phyloP scores from a whole-genome alignment of 495 filamentous ascomycete genomes.

The Penicillium daleae region DNA sequence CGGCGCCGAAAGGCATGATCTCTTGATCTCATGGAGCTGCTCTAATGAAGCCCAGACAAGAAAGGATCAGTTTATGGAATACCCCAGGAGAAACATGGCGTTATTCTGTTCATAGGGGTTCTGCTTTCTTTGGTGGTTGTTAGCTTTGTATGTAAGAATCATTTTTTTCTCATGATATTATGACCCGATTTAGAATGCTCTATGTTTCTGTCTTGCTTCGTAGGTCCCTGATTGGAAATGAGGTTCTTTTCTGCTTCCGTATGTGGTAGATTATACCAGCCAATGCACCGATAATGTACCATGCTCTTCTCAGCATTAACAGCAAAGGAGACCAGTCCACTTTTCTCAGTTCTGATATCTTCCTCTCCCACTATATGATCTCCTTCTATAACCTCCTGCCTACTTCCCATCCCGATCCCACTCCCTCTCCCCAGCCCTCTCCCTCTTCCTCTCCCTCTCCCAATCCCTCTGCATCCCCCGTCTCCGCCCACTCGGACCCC shows the following conservation, averaged over 20 bases:
- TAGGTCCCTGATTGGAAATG: too few relatives aligned
- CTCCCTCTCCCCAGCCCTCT: slow-evolving; percentile 41
- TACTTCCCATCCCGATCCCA: slow-evolving; percentile 36
- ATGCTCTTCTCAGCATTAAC: too few relatives aligned
- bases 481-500: slow-evolving; percentile 20
- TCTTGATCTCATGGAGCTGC: background rate
- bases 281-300: too few relatives aligned
- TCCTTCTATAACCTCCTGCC: background rate
- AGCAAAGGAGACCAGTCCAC: too few relatives aligned
- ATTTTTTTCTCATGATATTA: slow-evolving; percentile 7
- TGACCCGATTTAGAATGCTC: too few relatives aligned
- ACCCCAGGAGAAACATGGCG: slow-evolving; percentile 13
- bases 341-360: background rate
- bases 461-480: slow-evolving; percentile 43
- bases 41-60: background rate
- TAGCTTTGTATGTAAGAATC: slow-evolving; percentile 9
- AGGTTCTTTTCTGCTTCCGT: background rate
- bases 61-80: slow-evolving; percentile 7
- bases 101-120: slow-evolving; percentile 14
- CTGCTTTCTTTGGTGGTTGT: background rate
- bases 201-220: too few relatives aligned
- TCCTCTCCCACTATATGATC: background rate
- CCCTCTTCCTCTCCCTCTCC: slow-evolving; percentile 45
- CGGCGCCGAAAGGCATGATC: slow-evolving; percentile 43
- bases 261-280: background rate